phyloP scores from a whole-genome alignment of 129 eudicot species.

The Lactuca sativa region DNA sequence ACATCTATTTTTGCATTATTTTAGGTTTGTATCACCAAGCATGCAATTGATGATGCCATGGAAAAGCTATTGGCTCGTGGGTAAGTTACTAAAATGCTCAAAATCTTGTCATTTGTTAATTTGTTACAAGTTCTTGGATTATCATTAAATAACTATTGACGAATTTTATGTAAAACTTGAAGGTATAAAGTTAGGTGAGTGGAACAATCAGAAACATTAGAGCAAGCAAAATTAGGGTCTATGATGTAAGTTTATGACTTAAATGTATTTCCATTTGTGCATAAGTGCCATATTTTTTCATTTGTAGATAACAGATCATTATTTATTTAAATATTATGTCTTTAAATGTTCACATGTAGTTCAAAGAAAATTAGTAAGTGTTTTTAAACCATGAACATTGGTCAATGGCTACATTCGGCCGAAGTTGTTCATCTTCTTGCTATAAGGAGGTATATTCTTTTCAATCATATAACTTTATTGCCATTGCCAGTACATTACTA shows the following conservation, averaged over 20 bases:
- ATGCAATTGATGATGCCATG: constrained; percentile 94
- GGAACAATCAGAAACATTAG: constrained; percentile 87
- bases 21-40: constrained; percentile 89
- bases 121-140: not conserved
- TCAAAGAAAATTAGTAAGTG: constrained; percentile 70
- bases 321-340: constrained; percentile 8
- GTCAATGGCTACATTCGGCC: constrained; percentile 79
- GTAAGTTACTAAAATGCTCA: constrained; percentile 39
- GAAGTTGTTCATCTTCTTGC: constrained; percentile 96
- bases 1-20: constrained; percentile 13
- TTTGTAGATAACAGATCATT: not conserved
- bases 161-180: constrained; percentile 16
- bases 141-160: constrained; percentile 7
- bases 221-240: constrained; percentile 87
- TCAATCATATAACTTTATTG: constrained; percentile 3
- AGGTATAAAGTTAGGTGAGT: constrained; percentile 97
- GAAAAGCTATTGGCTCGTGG: constrained; percentile 82
- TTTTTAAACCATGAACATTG: constrained; percentile 82
- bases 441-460: constrained; percentile 64
- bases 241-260: constrained; percentile 57
- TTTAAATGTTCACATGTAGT: constrained; percentile 54
- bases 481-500: constrained; percentile 1
- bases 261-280: not conserved
- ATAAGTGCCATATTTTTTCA: not conserved
- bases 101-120: constrained; percentile 6